phyloP scores from a whole-genome alignment of 2,329 filamentous ascomycete species.

The Zymoseptoria tritici region DNA sequence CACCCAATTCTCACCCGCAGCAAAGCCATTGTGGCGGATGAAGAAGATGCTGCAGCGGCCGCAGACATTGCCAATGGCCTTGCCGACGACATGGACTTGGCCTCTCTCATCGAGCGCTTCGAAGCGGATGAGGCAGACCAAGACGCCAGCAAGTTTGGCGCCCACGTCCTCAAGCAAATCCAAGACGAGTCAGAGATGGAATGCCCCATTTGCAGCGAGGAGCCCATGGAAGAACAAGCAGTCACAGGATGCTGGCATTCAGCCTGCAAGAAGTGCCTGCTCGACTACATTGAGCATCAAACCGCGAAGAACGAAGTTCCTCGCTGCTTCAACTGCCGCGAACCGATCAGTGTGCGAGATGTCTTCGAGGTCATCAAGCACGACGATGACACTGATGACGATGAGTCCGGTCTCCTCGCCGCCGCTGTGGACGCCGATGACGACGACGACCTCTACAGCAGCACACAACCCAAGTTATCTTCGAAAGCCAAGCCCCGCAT shows the following conservation, averaged over 20 bases:
- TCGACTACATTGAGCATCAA: slow-evolving; percentile 84
- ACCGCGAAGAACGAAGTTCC: slow-evolving; percentile 67
- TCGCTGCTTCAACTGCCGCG: slow-evolving; percentile 85
- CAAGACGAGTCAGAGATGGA: slow-evolving; percentile 81
- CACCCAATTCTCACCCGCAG: slow-evolving; percentile 87
- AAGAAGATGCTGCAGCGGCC: slow-evolving; percentile 70
- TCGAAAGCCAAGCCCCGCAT: slow-evolving; percentile 35
- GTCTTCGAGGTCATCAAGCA: slow-evolving; percentile 88
- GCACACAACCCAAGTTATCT: slow-evolving; percentile 26
- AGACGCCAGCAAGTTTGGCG: slow-evolving; percentile 67
- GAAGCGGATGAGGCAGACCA: slow-evolving; percentile 51
- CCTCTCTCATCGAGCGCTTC: slow-evolving; percentile 77
- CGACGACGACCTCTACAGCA: slow-evolving; percentile 32
- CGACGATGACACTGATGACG: slow-evolving; percentile 40
- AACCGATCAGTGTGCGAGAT: slow-evolving; percentile 71
- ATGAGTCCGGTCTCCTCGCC: slow-evolving; percentile 8
- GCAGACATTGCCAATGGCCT: slow-evolving; percentile 74
- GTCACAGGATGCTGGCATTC: slow-evolving; percentile 98
- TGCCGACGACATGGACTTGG: slow-evolving; percentile 92
- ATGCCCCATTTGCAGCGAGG: slow-evolving; percentile 90
- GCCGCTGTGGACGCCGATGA: slow-evolving; percentile 15
- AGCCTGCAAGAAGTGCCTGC: slow-evolving; percentile 87
- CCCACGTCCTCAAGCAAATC: slow-evolving; percentile 83
- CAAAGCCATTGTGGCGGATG: slow-evolving; percentile 74
- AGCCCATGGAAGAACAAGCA: slow-evolving; percentile 88